Evolutionary conservation across 2,329 filamentous ascomycete species (phyloP), one percentile per base, ranked within the genome.

Genomic region (Monosporascus sp.): DNA sequence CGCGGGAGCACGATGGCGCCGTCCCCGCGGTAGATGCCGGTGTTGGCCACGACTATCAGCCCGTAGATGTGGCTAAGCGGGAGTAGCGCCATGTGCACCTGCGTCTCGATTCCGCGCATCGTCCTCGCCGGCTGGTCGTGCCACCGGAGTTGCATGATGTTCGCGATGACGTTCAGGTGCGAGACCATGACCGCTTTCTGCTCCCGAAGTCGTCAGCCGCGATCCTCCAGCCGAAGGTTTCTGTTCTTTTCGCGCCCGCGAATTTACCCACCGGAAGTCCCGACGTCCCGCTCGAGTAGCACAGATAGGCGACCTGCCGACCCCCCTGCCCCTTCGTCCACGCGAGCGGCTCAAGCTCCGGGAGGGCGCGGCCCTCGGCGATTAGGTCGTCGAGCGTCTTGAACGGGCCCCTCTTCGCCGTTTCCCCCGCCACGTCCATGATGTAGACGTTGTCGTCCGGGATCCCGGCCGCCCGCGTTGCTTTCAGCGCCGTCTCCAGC

Each of bases 121-220:
- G 60, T 49, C 61, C 72, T 60, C 51, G 63, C 56, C 54, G 67
- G 50, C 48, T 70, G 50, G 48, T 75, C 65, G 51, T 66, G 82
- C 1, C 75, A 71, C 3, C 65, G 61, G 40, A 86, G 74, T 66
- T 91, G 88, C 48, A 90, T 64, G 0, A 81, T 78, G 63, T 91
- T 91, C 37, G 86, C 80, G 48, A 91, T 91, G 17, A 91, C 82
- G 60, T 91, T 91, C 28, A 75, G 74, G 67, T 91, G 88, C 5
- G 86, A 84, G 49, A 91, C 87, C 84, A 88, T 90, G 26, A 91
- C 88, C 49, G 85, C 87, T 84, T 89, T 89, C 82, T 87, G 56
- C 18, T 31, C 18, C 35, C 5, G 3, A 44, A 22, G 35, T 51
- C 50, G 54, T 51, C 41, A 22, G 31, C 11, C 4, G 5, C 11